Base-by-base conservation (phyloP, 805 yeast genomes). In the Candida piceae region DNA sequence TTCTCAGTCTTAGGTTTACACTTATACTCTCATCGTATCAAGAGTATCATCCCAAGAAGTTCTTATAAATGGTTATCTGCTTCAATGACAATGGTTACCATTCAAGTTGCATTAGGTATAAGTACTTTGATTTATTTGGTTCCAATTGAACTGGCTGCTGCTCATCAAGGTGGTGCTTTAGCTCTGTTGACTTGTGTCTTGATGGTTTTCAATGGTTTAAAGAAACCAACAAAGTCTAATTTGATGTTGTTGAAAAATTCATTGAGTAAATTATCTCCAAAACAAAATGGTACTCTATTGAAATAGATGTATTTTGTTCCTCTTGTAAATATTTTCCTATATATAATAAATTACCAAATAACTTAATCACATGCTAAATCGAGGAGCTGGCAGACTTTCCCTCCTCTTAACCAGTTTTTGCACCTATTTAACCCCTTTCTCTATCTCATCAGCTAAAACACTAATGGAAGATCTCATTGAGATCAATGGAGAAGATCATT, bases 131-230 rank as follows among this genome's bases (percentile, higher is more conserved):
- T 89, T 16, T 89, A 85, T 58, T 69, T 89, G 38, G 97, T 93
- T 16, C 99, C 99, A 20, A 79, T 84, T 17, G 85, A 95, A 21
- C 63, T 90, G 32, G 99, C 96, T 2, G 94, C 97, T 4, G 76
- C 88, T 5, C 99, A 93, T 58, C 99, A 93, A 67, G 96, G 96
- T 7, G 97, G 97, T 49, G 95, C 97, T 1, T 65, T 93, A 49
- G 95, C 94, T 0, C 68, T 93, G 33, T 67, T 93, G 50, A 89
- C 98, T 0, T 70, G 84, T 12, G 74, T 87, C n/a, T 66, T 90
- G 40, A 68, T 81, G 9, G 64, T 79, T 37, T 72, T 77, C 9
- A 68, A 76, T 39, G 70, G 75, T 37, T 59, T 84, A 48, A 67
- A 79, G 44, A 69, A 69, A 45, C 88, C 89, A 33, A 69, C 60